Evolutionary conservation across 2,329 filamentous ascomycete species (phyloP), one percentile per base, ranked within the genome.

Genomic region (Keithomyces neogunnii): DNA sequence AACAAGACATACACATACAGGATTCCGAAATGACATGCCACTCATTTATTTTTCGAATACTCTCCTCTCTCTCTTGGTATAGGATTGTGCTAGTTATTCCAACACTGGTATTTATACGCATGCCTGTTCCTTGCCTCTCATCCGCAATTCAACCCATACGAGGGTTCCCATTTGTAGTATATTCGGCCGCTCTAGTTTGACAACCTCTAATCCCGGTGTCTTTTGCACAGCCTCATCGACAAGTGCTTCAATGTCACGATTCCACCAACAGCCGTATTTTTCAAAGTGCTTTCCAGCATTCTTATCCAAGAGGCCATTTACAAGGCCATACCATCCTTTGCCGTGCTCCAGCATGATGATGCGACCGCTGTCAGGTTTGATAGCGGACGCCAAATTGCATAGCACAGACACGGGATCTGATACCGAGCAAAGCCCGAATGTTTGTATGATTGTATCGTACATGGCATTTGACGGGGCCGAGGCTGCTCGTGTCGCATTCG

Each of bases 211-310:
- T 2, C 80, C 79, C 0, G 77, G 77, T 3, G 77, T 69, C 47
- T 62, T 61, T 48, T 59, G 55, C 26, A 68, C 68, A 32, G 79
- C 81, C 53, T 74, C 70, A 49, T 72, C 66, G 7, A 84, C 73
- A 32, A 84, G 70, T 35, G 60, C 66, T 58, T 77, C 75, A 53
- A 85, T 76, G 60, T 85, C 81, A 49, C 82, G 70, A 66, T 85
- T 85, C 81, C 81, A 85, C 82, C 82, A 85, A 67, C 82, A 85
- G 3, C 82, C 82, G 60, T 80, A 85, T 58, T 76, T 74, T 28
- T 70, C 67, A 52, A 82, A 83, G 59, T 85, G 82, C 28, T 68
- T 66, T 13, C 66, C 65, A 0, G 82, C 81, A 51, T 74, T 73
- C 55, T 66, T 69, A 65, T 85, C 81, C 33, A 85, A 65, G 19